Percentiles rank a stretch among this genome's conserved stretches.
phyloP scores from a whole-genome alignment of 1,284 basidiomycete genomes.

The Trametes pubescens region DNA sequence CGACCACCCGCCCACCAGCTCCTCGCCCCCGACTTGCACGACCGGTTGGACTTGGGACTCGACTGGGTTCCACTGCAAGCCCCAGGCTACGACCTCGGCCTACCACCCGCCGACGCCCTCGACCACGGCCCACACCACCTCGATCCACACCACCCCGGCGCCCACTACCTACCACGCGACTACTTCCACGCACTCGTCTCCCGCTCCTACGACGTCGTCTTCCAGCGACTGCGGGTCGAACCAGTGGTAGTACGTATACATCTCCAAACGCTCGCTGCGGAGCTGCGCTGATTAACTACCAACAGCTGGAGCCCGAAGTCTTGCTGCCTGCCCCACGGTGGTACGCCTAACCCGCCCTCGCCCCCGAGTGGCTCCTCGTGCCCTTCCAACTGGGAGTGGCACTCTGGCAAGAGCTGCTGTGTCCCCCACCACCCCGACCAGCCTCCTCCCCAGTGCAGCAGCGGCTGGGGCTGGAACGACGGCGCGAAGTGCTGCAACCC shows the following conservation, averaged over 20 bases:
- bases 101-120: conserved; percentile 5
- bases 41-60: conserved; percentile 54
- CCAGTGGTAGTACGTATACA: conserved; percentile 26
- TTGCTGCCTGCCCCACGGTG: conserved; percentile 61
- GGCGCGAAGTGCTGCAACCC: conserved; percentile 53
- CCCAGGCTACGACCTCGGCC: neutral
- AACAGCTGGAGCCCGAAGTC: conserved; percentile 41
- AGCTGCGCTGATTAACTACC: neutral
- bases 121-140: conserved; percentile 10
- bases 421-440: conserved; percentile 49
- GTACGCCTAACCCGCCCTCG: conserved; percentile 49
- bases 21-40: conserved; percentile 56
- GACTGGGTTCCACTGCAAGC: conserved; percentile 48
- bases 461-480: conserved; percentile 56
- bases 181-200: neutral
- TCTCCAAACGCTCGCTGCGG: neutral
- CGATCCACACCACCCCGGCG: conserved; percentile 2
- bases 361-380: conserved; percentile 59
- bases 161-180: conserved; percentile 3
- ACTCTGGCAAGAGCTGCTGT: conserved; percentile 53
- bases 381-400: conserved; percentile 50
- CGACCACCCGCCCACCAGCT: conserved; percentile 37
- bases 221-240: conserved; percentile 14
- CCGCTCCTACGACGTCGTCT: conserved; percentile 17
- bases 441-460: conserved; percentile 58